Percentiles rank a stretch among this genome's conserved stretches.
Conservation (phyloP, 345 rosid genomes). For the Stellera chamaejasme region DNA sequence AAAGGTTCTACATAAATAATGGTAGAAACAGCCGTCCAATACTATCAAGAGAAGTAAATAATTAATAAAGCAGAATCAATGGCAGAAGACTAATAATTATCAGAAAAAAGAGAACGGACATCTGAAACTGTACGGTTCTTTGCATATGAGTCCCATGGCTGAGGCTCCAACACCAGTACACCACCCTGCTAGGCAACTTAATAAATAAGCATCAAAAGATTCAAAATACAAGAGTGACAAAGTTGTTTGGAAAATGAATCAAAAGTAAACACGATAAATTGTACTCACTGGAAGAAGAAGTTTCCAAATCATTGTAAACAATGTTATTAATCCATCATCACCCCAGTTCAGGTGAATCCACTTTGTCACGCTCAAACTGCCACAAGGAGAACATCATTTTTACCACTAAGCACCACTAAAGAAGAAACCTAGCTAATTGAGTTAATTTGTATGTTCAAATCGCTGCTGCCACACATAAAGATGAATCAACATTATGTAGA, state of each 20-base stretch:
- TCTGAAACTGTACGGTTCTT: slow-evolving; percentile 68
- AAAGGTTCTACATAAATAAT: no score
- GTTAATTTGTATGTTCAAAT: no score
- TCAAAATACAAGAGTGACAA: not conserved
- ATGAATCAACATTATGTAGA: no score
- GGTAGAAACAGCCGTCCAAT: no score
- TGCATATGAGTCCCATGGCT: slow-evolving; percentile 93
- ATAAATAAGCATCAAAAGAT: slow-evolving; percentile 1
- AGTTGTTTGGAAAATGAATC: not conserved
- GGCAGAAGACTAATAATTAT: not conserved
- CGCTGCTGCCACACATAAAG: no score
- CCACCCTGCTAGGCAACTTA: slow-evolving; percentile 59
- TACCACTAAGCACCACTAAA: not conserved
- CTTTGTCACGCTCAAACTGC: slow-evolving; percentile 91
- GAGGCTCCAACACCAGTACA: slow-evolving; percentile 81
- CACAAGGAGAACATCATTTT: slow-evolving; percentile 11
- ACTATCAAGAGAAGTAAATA: not conserved
- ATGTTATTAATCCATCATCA: slow-evolving; percentile 74
- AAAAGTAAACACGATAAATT: not conserved
- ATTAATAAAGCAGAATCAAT: not conserved
- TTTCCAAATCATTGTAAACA: slow-evolving; percentile 67
- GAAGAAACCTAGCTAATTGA: not conserved
- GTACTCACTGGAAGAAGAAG: slow-evolving; percentile 67
- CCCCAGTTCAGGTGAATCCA: slow-evolving; percentile 99
- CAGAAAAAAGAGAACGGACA: slow-evolving; percentile 27